Base-by-base conservation (phyloP, 2,329 filamentous ascomycete genomes). In the Arthrobotrys iridis region DNA sequence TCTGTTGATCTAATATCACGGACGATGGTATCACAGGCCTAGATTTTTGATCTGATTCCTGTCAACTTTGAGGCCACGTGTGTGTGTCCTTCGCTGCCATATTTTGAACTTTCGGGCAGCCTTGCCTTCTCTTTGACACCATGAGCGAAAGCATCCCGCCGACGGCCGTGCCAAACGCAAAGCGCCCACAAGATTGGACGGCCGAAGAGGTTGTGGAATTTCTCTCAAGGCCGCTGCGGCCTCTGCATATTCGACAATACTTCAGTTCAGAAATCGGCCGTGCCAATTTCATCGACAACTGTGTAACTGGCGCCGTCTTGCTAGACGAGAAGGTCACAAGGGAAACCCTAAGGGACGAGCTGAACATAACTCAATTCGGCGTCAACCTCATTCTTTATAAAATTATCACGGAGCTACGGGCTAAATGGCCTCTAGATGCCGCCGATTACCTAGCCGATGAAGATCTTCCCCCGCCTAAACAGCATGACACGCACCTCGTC, bases 151-250 rank as follows among this genome's bases (percentile, higher is more conserved):
- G 46, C 8, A 26, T 33, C 1, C 15, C 52, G 0, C 37, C 50
- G 10, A n/a, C 11, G 6, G 10, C 35, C 1, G 22, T 18, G 10
- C 2, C 58, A 2, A 22, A 7, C 1, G 63, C 52, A 13, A 75
- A 75, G 37, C 64, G 64, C 41, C 71, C 71, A 1, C 46, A 59
- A 40, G 20, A 75, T 2, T 75, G 63, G 71, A 24, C 45, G 0
- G 37, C 71, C 13, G 18, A 63, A 30, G 71, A 75, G 20, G 63
- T 68, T 7, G 63, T 75, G 11, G 3, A 5, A 1, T 75, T 58
- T 18, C 26, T 75, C 0, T 60, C 43, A 11, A 35, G 30, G 15
- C 50, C 50, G 11, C 24, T 35, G 48, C 26, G 63, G n/a, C 35
- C 46, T 1, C 48, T n/a, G 4, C 37, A 37, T 1, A 28, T 15